Evolutionary conservation across 163 green algal genomes (phyloP), one percentile per base, ranked within the genome.

Genomic region (Chlorella variabilis): DNA sequence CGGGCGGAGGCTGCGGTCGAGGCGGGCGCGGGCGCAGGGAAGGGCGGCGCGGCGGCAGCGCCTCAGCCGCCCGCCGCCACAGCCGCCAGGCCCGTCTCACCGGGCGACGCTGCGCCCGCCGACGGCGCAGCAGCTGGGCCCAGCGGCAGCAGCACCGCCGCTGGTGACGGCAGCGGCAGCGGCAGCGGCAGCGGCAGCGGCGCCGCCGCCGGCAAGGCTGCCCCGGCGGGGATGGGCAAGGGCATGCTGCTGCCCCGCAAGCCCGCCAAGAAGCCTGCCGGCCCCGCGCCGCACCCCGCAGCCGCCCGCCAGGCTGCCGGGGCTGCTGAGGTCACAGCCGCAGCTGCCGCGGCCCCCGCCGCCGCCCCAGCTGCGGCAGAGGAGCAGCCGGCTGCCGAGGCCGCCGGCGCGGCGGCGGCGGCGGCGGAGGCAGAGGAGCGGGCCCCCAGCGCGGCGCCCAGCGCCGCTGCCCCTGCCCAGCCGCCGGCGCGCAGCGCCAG

Each of bases 201-300:
- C 41, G 62, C 23, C 65, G 27, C 48, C 34, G 54, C 63, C 48
- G 23, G 20, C 51, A 68, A 31, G 54, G 49, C 71, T 15, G 51
- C 51, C 0, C 71, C 71, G 7, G 9, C 71, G 27, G 71, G 71
- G 5, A 51, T 79, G 1, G 71, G 71, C 36, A 63, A 39, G 36
- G 71, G 71, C 34, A 56, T 73, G 38, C 54, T 79, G 34, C 51
- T 79, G 20, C 66, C 48, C 9, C 49, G 77, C 66, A 58, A 76
- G 59, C 67, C 45, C 29, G 33, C 25, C 41, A 74, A 63, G 25
- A 78, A 68, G 51, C 15, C 59, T 33, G 42, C 33, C 0, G 38
- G 38, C 6, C 23, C 23, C 23, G 21, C 20, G 2, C 20, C 38
- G 27, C 38, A 51, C 7, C 38, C 65, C 15, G 21, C 65, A 23